Evolutionary conservation across 2,329 filamentous ascomycete genomes (phyloP).

Genomic region (Alternaria brassicae): DNA sequence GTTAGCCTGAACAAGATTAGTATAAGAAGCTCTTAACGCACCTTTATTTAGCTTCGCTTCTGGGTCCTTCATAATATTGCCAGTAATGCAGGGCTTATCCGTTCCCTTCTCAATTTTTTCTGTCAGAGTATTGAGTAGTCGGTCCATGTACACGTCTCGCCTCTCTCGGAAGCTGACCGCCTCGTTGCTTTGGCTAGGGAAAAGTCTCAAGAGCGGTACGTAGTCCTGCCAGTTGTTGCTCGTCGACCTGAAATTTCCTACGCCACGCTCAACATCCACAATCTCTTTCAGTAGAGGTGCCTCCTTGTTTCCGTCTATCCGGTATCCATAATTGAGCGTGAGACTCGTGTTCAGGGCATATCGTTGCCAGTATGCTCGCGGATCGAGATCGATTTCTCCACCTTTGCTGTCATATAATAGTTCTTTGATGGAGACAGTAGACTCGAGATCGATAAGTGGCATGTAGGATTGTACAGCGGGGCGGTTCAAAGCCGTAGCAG

Average conservation of each 20-base stretch:
- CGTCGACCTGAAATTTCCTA: slow-evolving; percentile 78
- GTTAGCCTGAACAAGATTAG: slow-evolving; percentile 10
- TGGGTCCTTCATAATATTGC: slow-evolving; percentile 73
- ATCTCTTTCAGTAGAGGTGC: slow-evolving; percentile 75
- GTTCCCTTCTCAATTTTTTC: slow-evolving; percentile 67
- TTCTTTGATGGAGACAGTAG: slow-evolving; percentile 74
- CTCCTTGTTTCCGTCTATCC: slow-evolving; percentile 74
- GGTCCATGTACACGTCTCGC: slow-evolving; percentile 70
- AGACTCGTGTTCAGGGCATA: slow-evolving; percentile 79
- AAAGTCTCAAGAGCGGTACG: slow-evolving; percentile 74
- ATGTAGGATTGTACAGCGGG: slow-evolving; percentile 80
- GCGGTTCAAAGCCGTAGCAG: slow-evolving; percentile 78
- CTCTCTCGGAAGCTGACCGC: slow-evolving; percentile 71
- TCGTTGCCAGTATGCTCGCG: slow-evolving; percentile 74
- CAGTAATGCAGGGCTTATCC: slow-evolving; percentile 72
- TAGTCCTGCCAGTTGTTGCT: slow-evolving; percentile 89
- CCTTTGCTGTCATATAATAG: slow-evolving; percentile 69
- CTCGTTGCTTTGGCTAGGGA: slow-evolving; percentile 66
- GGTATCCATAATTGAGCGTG: slow-evolving; percentile 80
- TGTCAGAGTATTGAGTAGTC: slow-evolving; percentile 66
- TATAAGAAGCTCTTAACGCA: slow-evolving; percentile 37
- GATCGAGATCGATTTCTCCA: slow-evolving; percentile 71
- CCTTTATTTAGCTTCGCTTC: slow-evolving; percentile 73
- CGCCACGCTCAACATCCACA: slow-evolving; percentile 74
- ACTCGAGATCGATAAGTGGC: slow-evolving; percentile 82